These are phyloP conservation scores for Bruguiera hainesii DNA, from an alignment of 441 rosid genomes.

Conservation along the genomic window DNA sequence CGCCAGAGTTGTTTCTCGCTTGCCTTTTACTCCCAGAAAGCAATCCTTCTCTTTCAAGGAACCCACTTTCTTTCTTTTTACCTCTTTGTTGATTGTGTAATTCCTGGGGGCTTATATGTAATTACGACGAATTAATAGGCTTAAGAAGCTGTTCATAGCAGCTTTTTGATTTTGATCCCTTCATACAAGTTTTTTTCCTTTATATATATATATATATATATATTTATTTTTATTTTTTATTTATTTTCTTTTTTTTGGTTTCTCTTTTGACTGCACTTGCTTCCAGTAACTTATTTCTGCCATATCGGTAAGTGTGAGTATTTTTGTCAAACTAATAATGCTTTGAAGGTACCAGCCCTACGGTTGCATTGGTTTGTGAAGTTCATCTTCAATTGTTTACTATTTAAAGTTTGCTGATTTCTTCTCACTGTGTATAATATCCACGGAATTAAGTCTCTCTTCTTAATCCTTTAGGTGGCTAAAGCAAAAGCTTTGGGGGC, in stretches of 20 bases:
- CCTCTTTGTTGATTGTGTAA: not conserved
- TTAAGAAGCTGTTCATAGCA: no score
- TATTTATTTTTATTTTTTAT: no score
- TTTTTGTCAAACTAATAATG: no score
- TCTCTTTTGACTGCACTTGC: no score
- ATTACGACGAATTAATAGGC: not conserved
- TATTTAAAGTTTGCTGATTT: not conserved
- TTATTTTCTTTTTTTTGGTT: no score
- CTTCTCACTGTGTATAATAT: not conserved
- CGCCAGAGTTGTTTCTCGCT: conserved; percentile 24
- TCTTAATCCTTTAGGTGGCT: not conserved
- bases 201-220: no score
- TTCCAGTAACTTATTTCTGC: no score
- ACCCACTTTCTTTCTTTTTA: not conserved
- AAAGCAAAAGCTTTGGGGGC: not conserved
- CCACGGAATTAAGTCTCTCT: not conserved
- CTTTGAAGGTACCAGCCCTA: no score
- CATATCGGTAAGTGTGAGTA: no score
- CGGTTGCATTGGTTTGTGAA: not conserved
- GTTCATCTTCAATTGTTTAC: not conserved
- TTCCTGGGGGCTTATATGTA: not conserved
- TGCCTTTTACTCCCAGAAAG: conserved; percentile 31
- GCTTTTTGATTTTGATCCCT: no score
- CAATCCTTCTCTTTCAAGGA: conserved; percentile 55
- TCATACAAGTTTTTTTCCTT: no score